These are phyloP conservation scores for Lunularia cruciata DNA, from an alignment of 225 moss, liverwort and hornwort species.

Conservation along the genomic window DNA sequence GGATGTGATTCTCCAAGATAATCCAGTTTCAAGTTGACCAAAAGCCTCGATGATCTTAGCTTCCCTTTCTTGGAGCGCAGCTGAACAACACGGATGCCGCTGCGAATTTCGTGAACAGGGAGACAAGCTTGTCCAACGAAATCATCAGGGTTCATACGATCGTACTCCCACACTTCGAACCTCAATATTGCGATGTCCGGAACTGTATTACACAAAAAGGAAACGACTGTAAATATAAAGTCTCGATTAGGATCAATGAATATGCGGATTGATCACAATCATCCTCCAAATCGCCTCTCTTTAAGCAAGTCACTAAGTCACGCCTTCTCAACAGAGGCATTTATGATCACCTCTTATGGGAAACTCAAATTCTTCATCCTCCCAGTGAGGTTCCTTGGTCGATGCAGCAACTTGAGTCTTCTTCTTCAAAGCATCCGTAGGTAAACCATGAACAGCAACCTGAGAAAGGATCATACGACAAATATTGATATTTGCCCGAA, in stretches of 20 bases:
- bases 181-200: conserved; percentile 84
- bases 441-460: conserved; percentile 72
- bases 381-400: conserved; percentile 71
- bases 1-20: conserved; percentile 17
- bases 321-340: too few relatives aligned
- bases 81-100: conserved; percentile 68
- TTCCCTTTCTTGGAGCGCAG: conserved; percentile 57
- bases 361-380: conserved; percentile 75
- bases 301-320: background rate
- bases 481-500: too few relatives aligned
- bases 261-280: too few relatives aligned
- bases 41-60: conserved; percentile 58
- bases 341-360: conserved; percentile 48
- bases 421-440: conserved; percentile 47
- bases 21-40: conserved; percentile 56
- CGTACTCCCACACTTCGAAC: conserved; percentile 84
- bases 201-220: too few relatives aligned
- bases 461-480: conserved; percentile 6
- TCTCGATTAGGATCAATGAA: too few relatives aligned
- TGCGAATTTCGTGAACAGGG: conserved; percentile 51
- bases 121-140: conserved; percentile 90
- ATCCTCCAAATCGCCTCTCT: background rate
- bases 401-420: conserved; percentile 43
- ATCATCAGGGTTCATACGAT: conserved; percentile 57
- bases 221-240: too few relatives aligned